Evolutionary conservation across 1,284 basidiomycete species (phyloP).

Genomic region (Termitomyces sp.): DNA sequence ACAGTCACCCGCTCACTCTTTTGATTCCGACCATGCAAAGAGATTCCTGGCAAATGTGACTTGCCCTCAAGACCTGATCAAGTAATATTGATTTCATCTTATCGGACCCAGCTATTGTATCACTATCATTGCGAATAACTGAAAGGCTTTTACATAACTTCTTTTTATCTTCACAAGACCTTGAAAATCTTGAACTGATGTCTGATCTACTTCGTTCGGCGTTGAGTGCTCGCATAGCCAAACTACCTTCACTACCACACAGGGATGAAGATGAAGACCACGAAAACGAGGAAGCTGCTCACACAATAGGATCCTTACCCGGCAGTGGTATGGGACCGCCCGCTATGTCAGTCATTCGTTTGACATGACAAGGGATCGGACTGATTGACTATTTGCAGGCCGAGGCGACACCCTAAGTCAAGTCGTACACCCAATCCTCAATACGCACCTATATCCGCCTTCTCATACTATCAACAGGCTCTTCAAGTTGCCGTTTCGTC

Average conservation of each 20-base stretch:
- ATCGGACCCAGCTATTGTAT: too few relatives aligned
- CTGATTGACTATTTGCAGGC: conserved; percentile 19
- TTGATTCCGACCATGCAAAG: too few relatives aligned
- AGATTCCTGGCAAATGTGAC: too few relatives aligned
- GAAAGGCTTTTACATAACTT: not conserved
- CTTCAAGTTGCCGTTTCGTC: conserved; percentile 63
- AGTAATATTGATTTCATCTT: too few relatives aligned
- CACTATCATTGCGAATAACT: not conserved
- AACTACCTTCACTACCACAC: conserved; percentile 50
- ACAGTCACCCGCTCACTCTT: not conserved
- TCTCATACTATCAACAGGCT: conserved; percentile 72
- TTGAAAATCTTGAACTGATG: conserved; percentile 35
- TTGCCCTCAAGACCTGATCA: too few relatives aligned
- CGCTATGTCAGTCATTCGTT: conserved; percentile 42
- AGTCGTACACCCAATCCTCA: conserved; percentile 46
- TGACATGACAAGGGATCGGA: not conserved
- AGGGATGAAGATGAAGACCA: conserved; percentile 50
- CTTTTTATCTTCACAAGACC: not conserved
- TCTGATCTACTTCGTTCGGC: conserved; percentile 67
- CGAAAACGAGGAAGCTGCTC: conserved; percentile 59
- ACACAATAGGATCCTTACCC: conserved; percentile 57
- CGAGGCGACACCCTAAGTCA: conserved; percentile 23
- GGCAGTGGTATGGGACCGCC: conserved; percentile 53
- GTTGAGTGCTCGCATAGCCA: conserved; percentile 61
- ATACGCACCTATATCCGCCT: conserved; percentile 70